phyloP scores from a whole-genome alignment of 441 rosid species.

The Codiaeum variegatum region DNA sequence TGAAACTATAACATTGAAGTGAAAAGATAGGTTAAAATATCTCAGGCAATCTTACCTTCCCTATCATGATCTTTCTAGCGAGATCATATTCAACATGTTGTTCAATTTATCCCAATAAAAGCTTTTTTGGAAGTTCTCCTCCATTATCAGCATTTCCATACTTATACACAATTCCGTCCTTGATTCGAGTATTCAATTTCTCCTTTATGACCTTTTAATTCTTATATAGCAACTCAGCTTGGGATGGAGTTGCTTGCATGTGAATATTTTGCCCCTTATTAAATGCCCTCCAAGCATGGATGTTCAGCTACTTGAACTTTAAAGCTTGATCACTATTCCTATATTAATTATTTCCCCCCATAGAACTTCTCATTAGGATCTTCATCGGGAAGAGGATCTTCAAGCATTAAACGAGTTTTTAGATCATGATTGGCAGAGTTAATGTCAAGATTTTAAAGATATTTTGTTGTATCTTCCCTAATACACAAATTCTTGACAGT shows the following conservation, averaged over 20 bases:
- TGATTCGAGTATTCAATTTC: slow-evolving; percentile 55
- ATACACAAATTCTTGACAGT: slow-evolving; percentile 90
- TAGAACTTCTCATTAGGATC: slow-evolving; percentile 66
- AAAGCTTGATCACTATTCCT: slow-evolving; percentile 83
- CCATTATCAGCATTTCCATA: slow-evolving; percentile 79
- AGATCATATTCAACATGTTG: slow-evolving; percentile 32
- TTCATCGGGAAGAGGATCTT: slow-evolving; percentile 71
- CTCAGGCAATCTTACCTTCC: slow-evolving; percentile 35
- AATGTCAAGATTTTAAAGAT: slow-evolving; percentile 76
- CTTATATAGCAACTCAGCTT: slow-evolving; percentile 69
- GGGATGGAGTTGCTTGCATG: slow-evolving; percentile 91
- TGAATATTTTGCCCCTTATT: slow-evolving; percentile 92
- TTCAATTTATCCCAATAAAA: slow-evolving; percentile 25
- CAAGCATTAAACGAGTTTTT: slow-evolving; percentile 71
- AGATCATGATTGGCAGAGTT: slow-evolving; percentile 85
- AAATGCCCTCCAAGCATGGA: slow-evolving; percentile 83
- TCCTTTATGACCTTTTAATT: slow-evolving; percentile 64
- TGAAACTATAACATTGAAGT: neutral
- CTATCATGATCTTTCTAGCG: slow-evolving; percentile 56
- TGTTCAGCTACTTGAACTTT: slow-evolving; percentile 77
- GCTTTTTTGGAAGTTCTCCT: slow-evolving; percentile 45
- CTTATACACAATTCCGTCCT: slow-evolving; percentile 71
- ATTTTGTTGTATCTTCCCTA: slow-evolving; percentile 86
- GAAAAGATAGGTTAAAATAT: neutral
- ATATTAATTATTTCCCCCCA: slow-evolving; percentile 74